Conservation (phyloP, 306 rosid genomes). For the Citrullus colocynthis region DNA sequence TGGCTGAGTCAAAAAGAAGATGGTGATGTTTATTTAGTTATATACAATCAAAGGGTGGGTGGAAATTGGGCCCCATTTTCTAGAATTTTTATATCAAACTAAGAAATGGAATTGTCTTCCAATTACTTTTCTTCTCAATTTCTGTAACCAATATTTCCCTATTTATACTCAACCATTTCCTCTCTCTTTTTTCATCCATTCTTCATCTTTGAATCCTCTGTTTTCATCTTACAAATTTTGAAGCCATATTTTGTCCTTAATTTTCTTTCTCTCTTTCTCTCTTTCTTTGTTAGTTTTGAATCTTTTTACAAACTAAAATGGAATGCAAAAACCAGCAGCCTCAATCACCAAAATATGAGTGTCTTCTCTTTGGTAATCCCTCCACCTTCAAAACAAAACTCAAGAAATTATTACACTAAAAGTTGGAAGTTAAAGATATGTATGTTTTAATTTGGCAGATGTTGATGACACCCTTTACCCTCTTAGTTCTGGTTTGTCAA, state of each 20-base stretch:
- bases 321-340: slow-evolving; percentile 37
- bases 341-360: slow-evolving; percentile 39
- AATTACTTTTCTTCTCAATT: neutral
- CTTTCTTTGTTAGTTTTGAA: neutral
- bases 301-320: slow-evolving; percentile 15
- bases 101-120: neutral
- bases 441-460: slow-evolving; percentile 32
- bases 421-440: neutral
- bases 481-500: slow-evolving; percentile 48
- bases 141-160: neutral
- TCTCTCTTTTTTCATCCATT: neutral
- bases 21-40: neutral
- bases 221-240: neutral
- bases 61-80: neutral
- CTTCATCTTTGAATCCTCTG: neutral
- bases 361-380: slow-evolving; percentile 60
- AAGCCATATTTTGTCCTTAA: neutral
- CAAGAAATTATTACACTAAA: slow-evolving; percentile 24
- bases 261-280: neutral
- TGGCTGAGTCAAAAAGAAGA: neutral
- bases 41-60: neutral
- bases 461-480: slow-evolving; percentile 89
- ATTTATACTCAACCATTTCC: neutral
- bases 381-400: neutral
- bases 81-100: neutral